Evolutionary conservation across 2,329 filamentous ascomycete species (phyloP).

Genomic region (Trichoderma arundinaceum): DNA sequence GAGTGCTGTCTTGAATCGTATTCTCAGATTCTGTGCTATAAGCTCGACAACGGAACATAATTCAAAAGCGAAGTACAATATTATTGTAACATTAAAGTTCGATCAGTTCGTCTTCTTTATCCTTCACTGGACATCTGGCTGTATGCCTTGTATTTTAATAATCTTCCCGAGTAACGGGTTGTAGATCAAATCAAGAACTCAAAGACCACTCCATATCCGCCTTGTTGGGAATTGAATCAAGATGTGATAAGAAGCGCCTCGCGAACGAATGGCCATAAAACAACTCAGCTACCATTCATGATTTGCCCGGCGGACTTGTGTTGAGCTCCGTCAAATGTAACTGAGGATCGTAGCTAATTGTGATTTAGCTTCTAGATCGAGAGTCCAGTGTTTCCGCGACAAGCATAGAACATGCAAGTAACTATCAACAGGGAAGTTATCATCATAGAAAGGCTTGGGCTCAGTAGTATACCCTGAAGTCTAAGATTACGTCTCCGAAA

Average conservation of each 20-base stretch:
- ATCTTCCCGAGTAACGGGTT: background rate
- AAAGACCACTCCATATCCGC: background rate
- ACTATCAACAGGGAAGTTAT: background rate
- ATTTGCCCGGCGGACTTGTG: background rate
- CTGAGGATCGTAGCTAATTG: conserved; percentile 2
- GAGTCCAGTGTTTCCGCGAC: background rate
- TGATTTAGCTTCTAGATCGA: background rate
- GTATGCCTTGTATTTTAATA: background rate
- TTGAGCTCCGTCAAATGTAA: background rate
- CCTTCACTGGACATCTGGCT: background rate
- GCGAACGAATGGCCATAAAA: background rate
- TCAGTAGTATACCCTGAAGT: conserved; percentile 2
- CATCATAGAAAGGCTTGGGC: background rate
- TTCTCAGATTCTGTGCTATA: conserved; percentile 6
- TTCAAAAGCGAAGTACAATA: background rate
- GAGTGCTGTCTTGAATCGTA: background rate
- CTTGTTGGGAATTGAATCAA: background rate
- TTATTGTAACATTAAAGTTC: background rate
- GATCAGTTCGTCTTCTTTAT: background rate
- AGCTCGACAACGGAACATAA: background rate
- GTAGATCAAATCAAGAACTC: conserved; percentile 4
- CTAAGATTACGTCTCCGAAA: background rate
- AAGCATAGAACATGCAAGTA: conserved; percentile 2
- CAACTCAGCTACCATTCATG: background rate
- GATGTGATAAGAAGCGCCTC: too few species aligned